phyloP scores from a whole-genome alignment of 1,139 yeast genomes.

The Kodamaea derodonti region DNA sequence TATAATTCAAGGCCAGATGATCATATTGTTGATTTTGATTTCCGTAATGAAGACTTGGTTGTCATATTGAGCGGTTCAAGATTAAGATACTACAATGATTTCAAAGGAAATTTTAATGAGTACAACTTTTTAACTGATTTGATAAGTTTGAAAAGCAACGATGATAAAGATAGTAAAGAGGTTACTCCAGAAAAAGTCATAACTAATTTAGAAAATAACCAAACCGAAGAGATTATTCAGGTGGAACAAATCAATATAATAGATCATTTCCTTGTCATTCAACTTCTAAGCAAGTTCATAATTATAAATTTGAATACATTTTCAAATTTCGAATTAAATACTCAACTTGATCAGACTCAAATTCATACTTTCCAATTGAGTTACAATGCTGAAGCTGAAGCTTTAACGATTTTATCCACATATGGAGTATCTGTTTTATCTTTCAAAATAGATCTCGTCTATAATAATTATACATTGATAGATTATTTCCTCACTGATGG shows the following conservation, averaged over 20 bases:
- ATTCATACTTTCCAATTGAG: slow-evolving; percentile 2
- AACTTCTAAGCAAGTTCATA: slow-evolving; percentile 25
- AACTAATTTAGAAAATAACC: slow-evolving; percentile 33
- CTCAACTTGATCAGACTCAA: neutral
- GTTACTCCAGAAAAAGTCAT: slow-evolving; percentile 15
- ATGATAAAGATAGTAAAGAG: slow-evolving; percentile 11
- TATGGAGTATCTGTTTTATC: slow-evolving; percentile 28
- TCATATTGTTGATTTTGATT: slow-evolving; percentile 55
- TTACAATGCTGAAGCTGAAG: slow-evolving; percentile 3
- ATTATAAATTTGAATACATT: slow-evolving; percentile 24
- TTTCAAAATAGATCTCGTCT: slow-evolving; percentile 22
- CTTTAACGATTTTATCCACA: slow-evolving; percentile 23
- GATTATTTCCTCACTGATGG: slow-evolving; percentile 51
- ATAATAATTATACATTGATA: slow-evolving; percentile 21
- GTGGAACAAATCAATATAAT: slow-evolving; percentile 23
- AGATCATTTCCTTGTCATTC: slow-evolving; percentile 29
- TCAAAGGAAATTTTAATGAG: slow-evolving; percentile 64
- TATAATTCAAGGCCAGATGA: slow-evolving; percentile 52
- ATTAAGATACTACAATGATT: slow-evolving; percentile 63
- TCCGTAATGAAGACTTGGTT: slow-evolving; percentile 55
- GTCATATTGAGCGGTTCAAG: slow-evolving; percentile 57
- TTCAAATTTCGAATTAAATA: slow-evolving; percentile 16
- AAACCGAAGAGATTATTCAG: slow-evolving; percentile 27
- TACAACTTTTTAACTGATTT: slow-evolving; percentile 17
- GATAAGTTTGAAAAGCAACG: slow-evolving; percentile 33